Evolutionary conservation across 768 basidiomycete species (phyloP).

Genomic region (Dictyophora rubrovolvata): DNA sequence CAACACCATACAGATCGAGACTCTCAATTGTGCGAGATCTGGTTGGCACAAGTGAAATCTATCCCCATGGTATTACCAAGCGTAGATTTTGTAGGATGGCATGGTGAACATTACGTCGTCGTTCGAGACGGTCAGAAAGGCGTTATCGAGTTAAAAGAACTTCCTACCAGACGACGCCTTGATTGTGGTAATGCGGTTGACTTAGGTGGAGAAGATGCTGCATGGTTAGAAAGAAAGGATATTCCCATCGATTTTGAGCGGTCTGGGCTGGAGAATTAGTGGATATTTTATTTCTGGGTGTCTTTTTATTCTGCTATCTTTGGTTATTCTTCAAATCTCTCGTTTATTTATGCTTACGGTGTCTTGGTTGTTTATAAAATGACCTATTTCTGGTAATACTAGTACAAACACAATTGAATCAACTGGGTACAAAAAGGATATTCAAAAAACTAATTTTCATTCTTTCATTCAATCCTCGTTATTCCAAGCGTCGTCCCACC

Average conservation of each 20-base stretch:
- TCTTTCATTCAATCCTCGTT: constrained; percentile 17
- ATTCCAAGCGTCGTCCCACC: constrained; percentile 54
- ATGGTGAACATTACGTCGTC: constrained; percentile 61
- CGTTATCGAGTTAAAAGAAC: constrained; percentile 41
- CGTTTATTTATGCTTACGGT: background rate
- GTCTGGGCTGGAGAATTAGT: constrained; percentile 33
- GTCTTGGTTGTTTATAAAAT: background rate
- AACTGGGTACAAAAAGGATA: no score
- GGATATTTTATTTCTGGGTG: background rate
- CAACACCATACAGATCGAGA: constrained; percentile 34
- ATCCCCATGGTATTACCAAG: constrained; percentile 41
- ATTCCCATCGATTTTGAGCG: constrained; percentile 70
- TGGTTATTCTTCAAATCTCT: background rate
- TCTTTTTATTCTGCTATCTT: background rate
- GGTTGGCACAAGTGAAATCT: constrained; percentile 39
- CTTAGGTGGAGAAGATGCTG: constrained; percentile 48
- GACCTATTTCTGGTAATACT: background rate
- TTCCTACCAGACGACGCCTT: constrained; percentile 44
- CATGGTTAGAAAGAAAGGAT: constrained; percentile 62
- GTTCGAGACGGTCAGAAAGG: constrained; percentile 26
- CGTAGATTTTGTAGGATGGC: constrained; percentile 63
- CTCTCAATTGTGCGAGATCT: constrained; percentile 37
- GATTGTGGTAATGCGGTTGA: constrained; percentile 62
- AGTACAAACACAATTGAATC: no score
- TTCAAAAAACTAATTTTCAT: no score